Conservation (phyloP, 164 flowering plant species). For the Houttuynia cordata region DNA sequence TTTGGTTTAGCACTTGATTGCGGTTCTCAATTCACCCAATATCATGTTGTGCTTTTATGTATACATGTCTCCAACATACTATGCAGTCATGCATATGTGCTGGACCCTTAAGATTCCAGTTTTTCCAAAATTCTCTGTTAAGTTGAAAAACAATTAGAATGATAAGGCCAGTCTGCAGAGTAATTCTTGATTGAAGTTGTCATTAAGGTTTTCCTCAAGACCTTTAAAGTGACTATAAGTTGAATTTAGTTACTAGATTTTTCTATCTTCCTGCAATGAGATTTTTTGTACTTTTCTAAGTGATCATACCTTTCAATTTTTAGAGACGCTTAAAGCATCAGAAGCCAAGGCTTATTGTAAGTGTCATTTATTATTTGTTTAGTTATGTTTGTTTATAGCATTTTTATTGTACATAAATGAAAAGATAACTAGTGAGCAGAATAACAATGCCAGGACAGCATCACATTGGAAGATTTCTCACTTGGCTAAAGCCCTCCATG, state of each 20-base stretch:
- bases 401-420: not conserved
- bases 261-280: too few species aligned
- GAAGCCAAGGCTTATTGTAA: conserved; percentile 68
- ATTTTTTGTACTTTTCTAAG: not conserved
- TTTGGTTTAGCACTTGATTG: too few species aligned
- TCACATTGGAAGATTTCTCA: conserved; percentile 70
- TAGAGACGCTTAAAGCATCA: conserved; percentile 78
- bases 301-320: conserved; percentile 11
- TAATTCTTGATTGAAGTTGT: too few species aligned
- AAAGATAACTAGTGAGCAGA: not conserved
- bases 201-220: not conserved
- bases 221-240: too few species aligned
- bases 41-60: too few species aligned
- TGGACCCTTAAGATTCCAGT: too few species aligned
- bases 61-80: too few species aligned
- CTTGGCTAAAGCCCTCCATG: conserved; percentile 74
- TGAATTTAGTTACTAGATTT: not conserved
- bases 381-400: not conserved
- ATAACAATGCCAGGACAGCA: conserved; percentile 41
- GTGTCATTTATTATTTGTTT: conserved; percentile 25
- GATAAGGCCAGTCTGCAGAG: too few species aligned
- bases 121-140: too few species aligned
- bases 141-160: too few species aligned
- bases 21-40: too few species aligned
- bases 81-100: too few species aligned